These are phyloP conservation scores for Xylaria scruposa DNA, from an alignment of 495 filamentous ascomycete species.

Conservation along the genomic window DNA sequence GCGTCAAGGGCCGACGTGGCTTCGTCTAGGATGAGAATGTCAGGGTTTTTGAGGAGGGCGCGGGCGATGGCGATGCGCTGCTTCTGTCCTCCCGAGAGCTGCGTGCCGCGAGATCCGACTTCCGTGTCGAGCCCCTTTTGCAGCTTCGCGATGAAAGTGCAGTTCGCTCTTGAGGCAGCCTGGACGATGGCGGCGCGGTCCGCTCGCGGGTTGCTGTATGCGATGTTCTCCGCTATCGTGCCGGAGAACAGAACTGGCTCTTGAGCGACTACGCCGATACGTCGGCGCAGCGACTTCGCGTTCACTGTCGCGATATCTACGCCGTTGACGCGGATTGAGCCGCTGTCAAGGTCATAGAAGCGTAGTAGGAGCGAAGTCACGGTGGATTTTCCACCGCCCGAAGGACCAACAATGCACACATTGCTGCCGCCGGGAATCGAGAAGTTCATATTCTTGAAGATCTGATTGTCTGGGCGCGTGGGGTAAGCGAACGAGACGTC, in stretches of 20 bases:
- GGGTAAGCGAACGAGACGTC: conserved; percentile 89
- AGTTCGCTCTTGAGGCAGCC: conserved; percentile 94
- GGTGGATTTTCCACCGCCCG: conserved; percentile 93
- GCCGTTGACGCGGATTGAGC: conserved; percentile 83
- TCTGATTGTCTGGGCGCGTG: conserved; percentile 84
- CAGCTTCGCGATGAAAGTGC: conserved; percentile 94
- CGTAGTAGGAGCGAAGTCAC: conserved; percentile 86
- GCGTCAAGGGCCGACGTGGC: conserved; percentile 93
- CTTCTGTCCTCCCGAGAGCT: conserved; percentile 95
- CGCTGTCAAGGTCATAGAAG: conserved; percentile 84
- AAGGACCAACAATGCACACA: conserved; percentile 94
- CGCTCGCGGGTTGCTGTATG: conserved; percentile 86
- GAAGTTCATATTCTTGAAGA: conserved; percentile 89
- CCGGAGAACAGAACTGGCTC: conserved; percentile 97
- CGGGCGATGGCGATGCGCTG: conserved; percentile 97
- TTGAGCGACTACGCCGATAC: conserved; percentile 93
- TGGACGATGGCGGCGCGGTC: conserved; percentile 79
- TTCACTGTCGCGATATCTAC: conserved; percentile 87
- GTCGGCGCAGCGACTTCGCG: conserved; percentile 89
- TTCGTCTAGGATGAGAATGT: conserved; percentile 96
- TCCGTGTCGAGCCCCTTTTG: conserved; percentile 94
- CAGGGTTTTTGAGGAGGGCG: conserved; percentile 92
- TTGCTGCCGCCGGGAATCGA: conserved; percentile 91
- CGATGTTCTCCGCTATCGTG: conserved; percentile 94
- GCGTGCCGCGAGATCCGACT: conserved; percentile 90